Conservation (phyloP, 768 basidiomycete genomes). For the Gymnopilus dilepis region DNA sequence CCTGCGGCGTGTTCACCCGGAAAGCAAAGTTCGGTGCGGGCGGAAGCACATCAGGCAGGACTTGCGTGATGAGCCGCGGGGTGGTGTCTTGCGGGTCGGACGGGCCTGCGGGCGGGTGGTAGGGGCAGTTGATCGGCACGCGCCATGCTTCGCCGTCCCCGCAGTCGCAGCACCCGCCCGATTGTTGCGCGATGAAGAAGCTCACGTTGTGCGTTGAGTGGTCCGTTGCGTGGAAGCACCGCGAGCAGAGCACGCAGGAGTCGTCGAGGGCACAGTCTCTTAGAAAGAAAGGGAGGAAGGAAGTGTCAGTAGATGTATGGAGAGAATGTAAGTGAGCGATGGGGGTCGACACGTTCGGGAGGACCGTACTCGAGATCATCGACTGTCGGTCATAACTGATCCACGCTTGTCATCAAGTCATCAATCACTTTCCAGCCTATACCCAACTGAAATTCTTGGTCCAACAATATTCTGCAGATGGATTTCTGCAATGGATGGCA, state of each 20-base stretch:
- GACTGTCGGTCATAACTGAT: no score
- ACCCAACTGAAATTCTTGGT: no score
- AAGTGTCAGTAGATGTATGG: no score
- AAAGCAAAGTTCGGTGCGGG: slow-evolving; percentile 65
- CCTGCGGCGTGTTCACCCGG: slow-evolving; percentile 60
- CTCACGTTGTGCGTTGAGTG: slow-evolving; percentile 90
- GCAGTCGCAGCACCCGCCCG: slow-evolving; percentile 94
- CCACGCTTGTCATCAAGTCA: no score
- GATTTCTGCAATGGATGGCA: no score
- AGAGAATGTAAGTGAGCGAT: no score
- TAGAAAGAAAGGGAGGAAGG: slow-evolving; percentile 5
- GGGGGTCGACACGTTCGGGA: no score
- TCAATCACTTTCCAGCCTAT: no score
- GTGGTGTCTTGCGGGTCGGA: slow-evolving; percentile 42
- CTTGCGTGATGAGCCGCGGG: slow-evolving; percentile 41
- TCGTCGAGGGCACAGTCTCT: slow-evolving; percentile 94
- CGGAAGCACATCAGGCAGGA: slow-evolving; percentile 58
- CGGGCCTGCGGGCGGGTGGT: slow-evolving; percentile 65
- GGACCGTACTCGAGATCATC: no score
- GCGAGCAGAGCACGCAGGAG: slow-evolving; percentile 87
- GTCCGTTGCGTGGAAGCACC: slow-evolving; percentile 88
- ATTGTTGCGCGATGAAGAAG: slow-evolving; percentile 92
- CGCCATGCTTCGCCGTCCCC: slow-evolving; percentile 93
- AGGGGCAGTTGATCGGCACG: slow-evolving; percentile 65
- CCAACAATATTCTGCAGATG: no score